Evolutionary conservation across 805 yeast genomes (phyloP).

Genomic region (Clavispora carvajalis): DNA sequence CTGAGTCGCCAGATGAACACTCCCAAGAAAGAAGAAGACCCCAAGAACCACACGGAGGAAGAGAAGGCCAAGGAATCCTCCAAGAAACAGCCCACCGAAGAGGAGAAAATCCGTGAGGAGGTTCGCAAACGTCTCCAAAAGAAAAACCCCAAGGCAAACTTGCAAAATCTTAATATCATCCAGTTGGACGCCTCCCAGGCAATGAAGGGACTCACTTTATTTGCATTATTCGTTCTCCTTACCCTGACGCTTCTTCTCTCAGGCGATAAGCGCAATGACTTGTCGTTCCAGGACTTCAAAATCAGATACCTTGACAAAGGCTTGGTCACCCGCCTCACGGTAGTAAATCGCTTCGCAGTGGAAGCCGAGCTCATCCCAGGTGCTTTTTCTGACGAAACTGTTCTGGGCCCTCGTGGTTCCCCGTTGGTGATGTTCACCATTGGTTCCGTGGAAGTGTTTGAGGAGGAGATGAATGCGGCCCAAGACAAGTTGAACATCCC

Average conservation of each 20-base stretch:
- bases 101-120: constrained; percentile 31
- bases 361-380: constrained; percentile 57
- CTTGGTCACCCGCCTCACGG: constrained; percentile 65
- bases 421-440: constrained; percentile 70
- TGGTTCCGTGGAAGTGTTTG: constrained; percentile 82
- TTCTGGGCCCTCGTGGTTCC: constrained; percentile 29
- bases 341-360: constrained; percentile 67
- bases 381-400: constrained; percentile 38
- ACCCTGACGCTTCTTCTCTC: constrained; percentile 9
- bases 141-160: constrained; percentile 22
- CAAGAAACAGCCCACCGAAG: too few relatives aligned
- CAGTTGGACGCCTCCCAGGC: constrained; percentile 14
- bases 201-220: constrained; percentile 7
- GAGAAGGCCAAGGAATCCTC: constrained; percentile 12
- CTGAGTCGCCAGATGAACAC: background rate
- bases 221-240: constrained; percentile 18
- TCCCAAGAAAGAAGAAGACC: background rate
- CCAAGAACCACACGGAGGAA: background rate
- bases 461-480: constrained; percentile 68
- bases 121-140: constrained; percentile 26
- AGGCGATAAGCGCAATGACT: constrained; percentile 21
- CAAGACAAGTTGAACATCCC: constrained; percentile 70
- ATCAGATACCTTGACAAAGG: constrained; percentile 74
- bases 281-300: constrained; percentile 78
- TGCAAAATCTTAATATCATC: constrained; percentile 27